Conservation (phyloP, 177 flowering plant species). For the Vitis hybrid region DNA sequence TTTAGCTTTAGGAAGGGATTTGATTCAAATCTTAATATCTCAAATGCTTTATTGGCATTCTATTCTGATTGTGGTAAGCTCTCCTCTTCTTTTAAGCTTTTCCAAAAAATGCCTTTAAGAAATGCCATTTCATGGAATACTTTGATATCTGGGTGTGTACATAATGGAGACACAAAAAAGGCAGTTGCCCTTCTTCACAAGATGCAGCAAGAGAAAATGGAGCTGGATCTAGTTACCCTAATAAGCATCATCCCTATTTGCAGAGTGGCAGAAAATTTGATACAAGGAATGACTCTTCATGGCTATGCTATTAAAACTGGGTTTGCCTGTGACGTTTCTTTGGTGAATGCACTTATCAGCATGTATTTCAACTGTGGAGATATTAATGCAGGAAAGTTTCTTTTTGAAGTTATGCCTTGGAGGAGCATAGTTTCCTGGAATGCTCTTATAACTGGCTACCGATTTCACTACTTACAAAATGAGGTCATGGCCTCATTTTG, state of each 20-base stretch:
- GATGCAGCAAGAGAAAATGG: constrained; percentile 46
- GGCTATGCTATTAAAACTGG: constrained; percentile 43
- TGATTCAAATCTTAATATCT: constrained; percentile 27
- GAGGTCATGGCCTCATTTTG: constrained; percentile 34
- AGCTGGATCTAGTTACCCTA: constrained; percentile 49
- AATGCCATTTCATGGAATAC: constrained; percentile 45
- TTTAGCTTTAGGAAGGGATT: constrained; percentile 26
- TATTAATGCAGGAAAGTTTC: constrained; percentile 30
- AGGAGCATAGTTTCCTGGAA: constrained; percentile 63
- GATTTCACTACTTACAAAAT: constrained; percentile 25
- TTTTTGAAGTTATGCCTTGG: constrained; percentile 44
- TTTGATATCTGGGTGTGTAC: constrained; percentile 46
- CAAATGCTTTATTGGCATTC: constrained; percentile 41
- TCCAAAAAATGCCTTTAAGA: constrained; percentile 19
- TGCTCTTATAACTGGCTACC: constrained; percentile 55
- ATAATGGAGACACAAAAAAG: constrained; percentile 24
- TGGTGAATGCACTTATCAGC: constrained; percentile 54
- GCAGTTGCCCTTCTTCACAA: constrained; percentile 27
- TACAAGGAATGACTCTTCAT: constrained; percentile 49
- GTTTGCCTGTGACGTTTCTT: constrained; percentile 31
- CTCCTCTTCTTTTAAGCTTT: constrained; percentile 24
- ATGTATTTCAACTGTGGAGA: constrained; percentile 58
- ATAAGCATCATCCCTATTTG: constrained; percentile 46
- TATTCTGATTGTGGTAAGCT: constrained; percentile 28
- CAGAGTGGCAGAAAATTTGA: constrained; percentile 20